Conservation (phyloP, 129 eudicot genomes). For the Saposhnikovia divaricata region DNA sequence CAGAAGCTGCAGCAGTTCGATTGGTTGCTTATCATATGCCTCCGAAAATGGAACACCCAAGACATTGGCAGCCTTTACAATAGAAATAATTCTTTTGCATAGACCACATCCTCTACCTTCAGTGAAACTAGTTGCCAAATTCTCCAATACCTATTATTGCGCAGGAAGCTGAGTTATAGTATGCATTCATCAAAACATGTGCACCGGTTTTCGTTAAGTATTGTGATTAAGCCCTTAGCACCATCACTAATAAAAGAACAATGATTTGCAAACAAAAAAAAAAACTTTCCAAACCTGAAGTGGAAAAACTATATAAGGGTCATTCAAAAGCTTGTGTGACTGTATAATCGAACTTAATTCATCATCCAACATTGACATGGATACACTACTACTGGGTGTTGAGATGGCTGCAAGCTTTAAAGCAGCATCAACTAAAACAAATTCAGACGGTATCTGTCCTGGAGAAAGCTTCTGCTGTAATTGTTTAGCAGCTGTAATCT, state of each 20-base stretch:
- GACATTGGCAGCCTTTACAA: conserved; percentile 86
- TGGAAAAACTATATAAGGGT: conserved; percentile 48
- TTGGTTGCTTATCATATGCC: conserved; percentile 84
- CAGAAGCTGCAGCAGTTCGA: conserved; percentile 75
- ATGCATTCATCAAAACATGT: not conserved
- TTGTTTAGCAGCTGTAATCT: conserved; percentile 85
- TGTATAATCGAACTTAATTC: conserved; percentile 50
- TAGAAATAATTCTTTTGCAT: conserved; percentile 74
- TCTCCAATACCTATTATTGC: conserved; percentile 57
- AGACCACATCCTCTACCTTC: conserved; percentile 88
- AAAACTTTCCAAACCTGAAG: conserved; percentile 42
- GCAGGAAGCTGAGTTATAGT: conserved; percentile 8
- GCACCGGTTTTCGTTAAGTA: not conserved
- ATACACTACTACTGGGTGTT: conserved; percentile 50
- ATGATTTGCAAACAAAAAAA: not conserved
- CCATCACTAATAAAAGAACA: conserved; percentile 4
- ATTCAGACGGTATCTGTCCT: conserved; percentile 54
- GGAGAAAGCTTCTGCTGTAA: conserved; percentile 90
- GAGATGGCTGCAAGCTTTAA: conserved; percentile 74
- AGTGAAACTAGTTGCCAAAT: conserved; percentile 39
- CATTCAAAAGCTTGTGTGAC: conserved; percentile 47
- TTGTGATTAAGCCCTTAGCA: conserved; percentile 1
- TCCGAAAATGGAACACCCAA: conserved; percentile 75
- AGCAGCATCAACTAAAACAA: conserved; percentile 63
- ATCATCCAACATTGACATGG: conserved; percentile 59